Percentiles rank a stretch among this genome's conserved stretches.
Evolutionary conservation across 768 basidiomycete species (phyloP).

Genomic region (Paxillus rubicundulus): DNA sequence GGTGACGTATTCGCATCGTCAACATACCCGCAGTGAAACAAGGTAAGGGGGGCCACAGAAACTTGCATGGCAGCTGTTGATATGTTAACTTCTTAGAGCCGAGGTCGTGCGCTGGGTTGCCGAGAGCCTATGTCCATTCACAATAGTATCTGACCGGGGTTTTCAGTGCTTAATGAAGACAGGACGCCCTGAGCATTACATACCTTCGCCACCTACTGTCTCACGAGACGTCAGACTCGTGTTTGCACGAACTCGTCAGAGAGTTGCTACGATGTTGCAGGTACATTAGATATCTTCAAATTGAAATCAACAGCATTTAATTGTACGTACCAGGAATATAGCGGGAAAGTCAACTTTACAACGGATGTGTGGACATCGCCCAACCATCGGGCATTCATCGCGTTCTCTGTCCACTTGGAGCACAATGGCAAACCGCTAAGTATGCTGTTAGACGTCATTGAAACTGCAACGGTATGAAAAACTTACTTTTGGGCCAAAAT

Average conservation of each 20-base stretch:
- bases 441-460: constrained; percentile 36
- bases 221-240: constrained; percentile 28
- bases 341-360: constrained; percentile 30
- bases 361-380: constrained; percentile 39
- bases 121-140: constrained; percentile 32
- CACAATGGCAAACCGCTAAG: constrained; percentile 24
- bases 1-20: constrained; percentile 31
- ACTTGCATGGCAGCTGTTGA: too few species aligned
- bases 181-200: constrained; percentile 19
- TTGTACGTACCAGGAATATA: constrained; percentile 21
- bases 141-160: constrained; percentile 33
- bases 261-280: constrained; percentile 29
- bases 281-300: constrained; percentile 3
- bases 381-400: constrained; percentile 34
- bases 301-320: background rate
- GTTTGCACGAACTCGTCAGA: constrained; percentile 17
- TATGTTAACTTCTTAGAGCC: constrained; percentile 13
- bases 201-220: constrained; percentile 35
- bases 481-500: too few species aligned
- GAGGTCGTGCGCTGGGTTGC: constrained; percentile 37
- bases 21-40: constrained; percentile 19
- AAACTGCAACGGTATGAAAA: constrained; percentile 24
- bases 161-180: constrained; percentile 24
- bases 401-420: constrained; percentile 33
- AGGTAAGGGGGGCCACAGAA: constrained; percentile 7